Base-by-base conservation (phyloP, 1,139 yeast species). In the Meyerozyma elateridarum region DNA sequence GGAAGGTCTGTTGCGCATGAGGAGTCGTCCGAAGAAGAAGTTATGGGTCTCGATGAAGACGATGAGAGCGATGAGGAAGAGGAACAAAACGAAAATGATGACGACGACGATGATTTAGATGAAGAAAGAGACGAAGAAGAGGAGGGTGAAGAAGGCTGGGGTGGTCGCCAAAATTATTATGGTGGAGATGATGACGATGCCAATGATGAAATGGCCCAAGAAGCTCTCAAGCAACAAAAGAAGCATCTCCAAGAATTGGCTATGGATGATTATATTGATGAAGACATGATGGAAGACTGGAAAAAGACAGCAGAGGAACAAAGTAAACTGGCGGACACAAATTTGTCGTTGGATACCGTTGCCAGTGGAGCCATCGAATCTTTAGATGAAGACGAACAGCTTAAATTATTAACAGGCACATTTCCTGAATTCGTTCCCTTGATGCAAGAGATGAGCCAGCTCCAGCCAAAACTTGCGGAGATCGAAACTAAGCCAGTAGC, bases 371-470 rank as follows among this genome's bases (percentile, higher is more conserved):
- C 59, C 0, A 48, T 60, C 22, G 58, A 50, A 5, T 51, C 48
- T 20, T 50, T 79, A 34, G 70, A 64, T 35, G 57, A 59, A 12
- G 48, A 53, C 7, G 73, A 74, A 29, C 73, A 71, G 49, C 49
- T 61, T 38, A 62, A 68, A 30, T 56, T 78, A 29, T 58, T 85
- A 39, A 61, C 65, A 20, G 67, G 73, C n/a, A 63, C 74, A 36
- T 79, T 83, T 49, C 98, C 98, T 0, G 98, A 91, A 56, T 84
- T 85, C 41, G 55, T 76, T 19, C 95, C 96, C 1, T 63, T 91
- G 29, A 60, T 84, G 9, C 70, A 73, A 39, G 97, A 91, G 51
- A 64, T 82, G 32, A 51, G 64, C 15, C 48, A 52, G 13, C 59
- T 81, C 35, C 61, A 65, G 25, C 73, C 72, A 1, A 51, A 59